Evolutionary conservation across 176 grass and related monocot species (phyloP).

Genomic region (Otatea glauca): DNA sequence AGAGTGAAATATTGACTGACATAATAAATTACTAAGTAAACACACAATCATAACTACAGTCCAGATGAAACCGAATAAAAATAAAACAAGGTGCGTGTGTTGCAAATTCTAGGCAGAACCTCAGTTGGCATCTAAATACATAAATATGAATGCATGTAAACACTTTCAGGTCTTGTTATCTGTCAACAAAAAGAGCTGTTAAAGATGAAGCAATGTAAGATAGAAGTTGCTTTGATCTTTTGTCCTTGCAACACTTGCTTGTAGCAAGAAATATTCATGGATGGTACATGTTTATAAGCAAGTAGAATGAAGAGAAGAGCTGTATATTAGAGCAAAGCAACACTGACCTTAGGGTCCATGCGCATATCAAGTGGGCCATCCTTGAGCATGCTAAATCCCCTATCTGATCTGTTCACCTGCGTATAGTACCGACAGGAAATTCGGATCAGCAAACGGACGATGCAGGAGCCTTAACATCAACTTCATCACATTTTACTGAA

Average conservation of each 20-base stretch:
- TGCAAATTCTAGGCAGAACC: not conserved
- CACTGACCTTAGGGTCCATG: constrained; percentile 85
- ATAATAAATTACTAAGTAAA: constrained; percentile 7
- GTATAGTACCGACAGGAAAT: not conserved
- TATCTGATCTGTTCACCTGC: constrained; percentile 65
- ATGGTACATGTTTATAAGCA: not conserved
- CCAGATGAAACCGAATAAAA: not conserved
- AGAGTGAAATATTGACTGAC: not conserved
- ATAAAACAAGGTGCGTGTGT: not conserved
- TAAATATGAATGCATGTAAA: not conserved
- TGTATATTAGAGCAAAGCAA: constrained; percentile 6
- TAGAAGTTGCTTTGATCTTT: not conserved
- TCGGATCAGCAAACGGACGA: not conserved
- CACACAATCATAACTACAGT: not conserved
- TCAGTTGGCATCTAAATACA: not conserved
- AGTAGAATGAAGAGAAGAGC: not conserved
- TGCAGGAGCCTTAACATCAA: not conserved
- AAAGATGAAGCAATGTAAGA: not conserved
- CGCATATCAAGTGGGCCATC: constrained; percentile 96
- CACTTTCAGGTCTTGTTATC: not conserved
- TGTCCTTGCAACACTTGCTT: constrained; percentile 7
- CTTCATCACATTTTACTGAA: not conserved
- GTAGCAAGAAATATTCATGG: not conserved
- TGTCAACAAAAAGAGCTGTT: not conserved
- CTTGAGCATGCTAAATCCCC: constrained; percentile 81